Base-by-base conservation (phyloP, 306 rosid species). In the Lathyrus aphaca region DNA sequence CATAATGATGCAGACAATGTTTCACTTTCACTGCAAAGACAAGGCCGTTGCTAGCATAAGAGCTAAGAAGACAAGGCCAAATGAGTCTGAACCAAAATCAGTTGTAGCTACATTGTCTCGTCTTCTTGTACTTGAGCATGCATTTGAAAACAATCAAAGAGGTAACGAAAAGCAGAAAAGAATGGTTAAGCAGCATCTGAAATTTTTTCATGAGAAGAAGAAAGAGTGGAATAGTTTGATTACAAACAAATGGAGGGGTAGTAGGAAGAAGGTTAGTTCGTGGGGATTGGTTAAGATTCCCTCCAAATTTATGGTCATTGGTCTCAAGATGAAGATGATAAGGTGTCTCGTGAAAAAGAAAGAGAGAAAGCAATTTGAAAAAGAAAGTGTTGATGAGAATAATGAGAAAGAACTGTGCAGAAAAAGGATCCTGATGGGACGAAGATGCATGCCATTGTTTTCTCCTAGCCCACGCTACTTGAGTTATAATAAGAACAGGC, bases 401-500 rank as follows among this genome's bases (percentile, higher is more conserved):
- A 65, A 29, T 3, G 79, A 55, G 12, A 21, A 71, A 68, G 64
- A 71, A 30, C 63, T 87, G 32, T 89, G 96, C 74, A 87, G 76
- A 81, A 89, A 80, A 80, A 89, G 96, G 76, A 89, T 87, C 69
- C 86, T 89, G 10, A 81, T 83, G 89, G 96, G 96, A 78, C 57
- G 37, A 46, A 89, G 78, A 67, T 89, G 93, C 87, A 89, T 42
- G 73, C 89, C 91, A 3, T 48, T 86, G 58, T 63, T 66, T 30
- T 74, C 81, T 38, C 81, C 87, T 13, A 79, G 84, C n/a, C 40
- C 72, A 53, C 7, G 14, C 15, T 1, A 53, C 43, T 83, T 80
- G n/a, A 60, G 21, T 12, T 82, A 84, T 16, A 81, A 82, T 45
- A 13, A 77, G 27, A 4, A 81, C 64, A 74, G 77, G 17, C 13